Percentiles rank a stretch among this genome's conserved stretches.
These are phyloP conservation scores for Fusarium brachygibbosum DNA, from an alignment of 2,329 filamentous ascomycete species.

Conservation along the genomic window DNA sequence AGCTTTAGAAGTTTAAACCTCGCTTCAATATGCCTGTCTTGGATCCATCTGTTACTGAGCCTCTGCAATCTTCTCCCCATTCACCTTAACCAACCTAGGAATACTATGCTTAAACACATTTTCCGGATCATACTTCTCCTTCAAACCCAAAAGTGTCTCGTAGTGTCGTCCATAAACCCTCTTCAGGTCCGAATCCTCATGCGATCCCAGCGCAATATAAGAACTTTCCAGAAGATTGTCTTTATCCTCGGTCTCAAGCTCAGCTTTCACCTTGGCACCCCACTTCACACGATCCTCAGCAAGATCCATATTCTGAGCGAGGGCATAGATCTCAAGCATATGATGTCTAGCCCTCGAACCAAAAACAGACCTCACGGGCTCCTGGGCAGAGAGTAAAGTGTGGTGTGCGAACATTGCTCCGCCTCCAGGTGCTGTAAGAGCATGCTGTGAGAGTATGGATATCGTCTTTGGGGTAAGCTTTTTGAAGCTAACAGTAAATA, in stretches of 20 bases:
- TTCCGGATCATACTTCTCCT: not conserved
- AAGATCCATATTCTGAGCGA: rapidly evolving
- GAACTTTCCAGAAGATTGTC: conserved; percentile 11
- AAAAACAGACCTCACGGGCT: not conserved
- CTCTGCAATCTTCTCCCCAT: too few relatives aligned
- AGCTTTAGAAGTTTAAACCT: too few relatives aligned
- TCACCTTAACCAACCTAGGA: not conserved
- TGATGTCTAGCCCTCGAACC: not conserved
- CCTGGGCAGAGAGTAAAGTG: not conserved
- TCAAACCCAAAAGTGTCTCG: rapidly evolving
- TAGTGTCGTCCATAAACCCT: conserved; percentile 16
- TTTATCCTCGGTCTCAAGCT: not conserved
- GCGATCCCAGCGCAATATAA: conserved; percentile 1
- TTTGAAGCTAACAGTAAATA: not conserved
- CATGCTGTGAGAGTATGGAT: rapidly evolving
- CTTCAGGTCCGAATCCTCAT: conserved; percentile 5
- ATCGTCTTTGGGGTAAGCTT: not conserved
- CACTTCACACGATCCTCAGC: not conserved
- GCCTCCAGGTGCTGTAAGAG: not conserved
- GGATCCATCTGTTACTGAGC: too few relatives aligned
- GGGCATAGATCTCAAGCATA: conserved; percentile 21
- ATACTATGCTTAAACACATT: conserved; percentile 20
- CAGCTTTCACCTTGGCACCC: not conserved
- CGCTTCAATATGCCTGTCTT: too few relatives aligned
- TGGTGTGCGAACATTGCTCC: conserved; percentile 2